A percentile compares a stretch with the other conserved stretches of the same genome.
phyloP scores from a whole-genome alignment of 23 red algal genomes.

The Cyanidioschyzon merolae region DNA sequence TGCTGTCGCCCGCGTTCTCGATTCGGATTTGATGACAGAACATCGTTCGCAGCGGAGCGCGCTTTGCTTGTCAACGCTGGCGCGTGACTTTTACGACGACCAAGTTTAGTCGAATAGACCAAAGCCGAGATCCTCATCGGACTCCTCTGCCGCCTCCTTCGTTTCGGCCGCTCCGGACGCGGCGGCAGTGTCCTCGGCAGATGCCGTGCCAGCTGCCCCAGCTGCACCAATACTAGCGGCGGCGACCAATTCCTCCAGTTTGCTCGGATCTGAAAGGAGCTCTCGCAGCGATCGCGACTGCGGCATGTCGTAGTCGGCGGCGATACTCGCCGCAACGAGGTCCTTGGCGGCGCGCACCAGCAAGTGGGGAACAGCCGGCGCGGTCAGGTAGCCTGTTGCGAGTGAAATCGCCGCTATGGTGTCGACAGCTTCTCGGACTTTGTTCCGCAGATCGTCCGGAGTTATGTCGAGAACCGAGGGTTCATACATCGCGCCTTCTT shows the following conservation, averaged over 20 bases:
- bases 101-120: constrained; percentile 58
- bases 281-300: constrained; percentile 35
- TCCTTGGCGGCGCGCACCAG: constrained; percentile 56
- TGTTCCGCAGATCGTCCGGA: constrained; percentile 52
- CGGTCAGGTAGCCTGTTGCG: constrained; percentile 56
- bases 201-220: constrained; percentile 26
- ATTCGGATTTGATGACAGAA: too few relatives aligned
- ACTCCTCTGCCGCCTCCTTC: constrained; percentile 65
- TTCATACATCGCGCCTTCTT: constrained; percentile 80
- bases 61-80: too few relatives aligned
- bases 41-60: too few relatives aligned
- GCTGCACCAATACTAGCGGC: constrained; percentile 66
- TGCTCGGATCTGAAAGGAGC: constrained; percentile 19
- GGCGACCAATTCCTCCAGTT: constrained; percentile 85
- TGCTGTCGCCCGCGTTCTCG: too few relatives aligned
- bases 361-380: constrained; percentile 71
- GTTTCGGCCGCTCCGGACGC: constrained; percentile 29
- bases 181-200: constrained; percentile 25
- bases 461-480: constrained; percentile 96
- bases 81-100: too few relatives aligned
- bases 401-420: constrained; percentile 85
- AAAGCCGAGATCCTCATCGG: constrained; percentile 66
- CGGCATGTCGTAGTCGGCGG: constrained; percentile 52
- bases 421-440: constrained; percentile 36
- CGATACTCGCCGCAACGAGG: constrained; percentile 58